Base-by-base conservation (phyloP, 2,329 filamentous ascomycete genomes). In the Stachybotrys chartarum region DNA sequence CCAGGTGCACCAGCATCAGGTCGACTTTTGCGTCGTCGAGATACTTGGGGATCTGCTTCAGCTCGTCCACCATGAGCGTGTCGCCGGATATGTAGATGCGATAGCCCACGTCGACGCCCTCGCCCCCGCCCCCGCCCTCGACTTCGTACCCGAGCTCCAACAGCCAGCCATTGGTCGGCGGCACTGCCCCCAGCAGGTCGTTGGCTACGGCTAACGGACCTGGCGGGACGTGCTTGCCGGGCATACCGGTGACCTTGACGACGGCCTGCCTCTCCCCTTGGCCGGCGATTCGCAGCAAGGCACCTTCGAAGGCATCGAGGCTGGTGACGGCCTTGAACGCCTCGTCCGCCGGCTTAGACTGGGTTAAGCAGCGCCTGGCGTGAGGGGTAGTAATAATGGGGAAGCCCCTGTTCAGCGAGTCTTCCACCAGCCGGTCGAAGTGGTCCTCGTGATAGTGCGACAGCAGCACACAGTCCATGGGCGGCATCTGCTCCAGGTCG, bases 141-240 rank as follows among this genome's bases (percentile, higher is more conserved):
- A 32, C n/a, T 7, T 39, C 42, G 60, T 80, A 76, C 1, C 84
- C 83, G 10, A 87, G 69, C 65, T 87, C 83, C 5, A 87, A 58
- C 70, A 87, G 80, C 83, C 84, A 87, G 35, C 84, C 84, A 63
- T 86, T 87, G 1, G 80, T 85, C 2, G 83, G 85, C 5, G 84
- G 85, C 5, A 86, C 77, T 53, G 77, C 68, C 42, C 64, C 55
- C 3, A 74, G 59, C 6, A 74, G 30, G 35, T 74, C 65, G 53
- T 75, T 72, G 39, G 78, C 69, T 8, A 77, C 56, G 0, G 62
- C 58, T 12, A 73, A 58, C 3, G 59, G 57, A 0, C 72, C 72
- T 0, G 71, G 71, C 2, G 72, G 72, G 5, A 87, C 78, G 63
- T 87, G 84, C 63, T 86, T 85, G 2, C 82, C 85, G 0, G 84